These are phyloP conservation scores for Aphanomyces euteiches DNA, from an alignment of 352 stramenopile genomes.

Conservation along the genomic window DNA sequence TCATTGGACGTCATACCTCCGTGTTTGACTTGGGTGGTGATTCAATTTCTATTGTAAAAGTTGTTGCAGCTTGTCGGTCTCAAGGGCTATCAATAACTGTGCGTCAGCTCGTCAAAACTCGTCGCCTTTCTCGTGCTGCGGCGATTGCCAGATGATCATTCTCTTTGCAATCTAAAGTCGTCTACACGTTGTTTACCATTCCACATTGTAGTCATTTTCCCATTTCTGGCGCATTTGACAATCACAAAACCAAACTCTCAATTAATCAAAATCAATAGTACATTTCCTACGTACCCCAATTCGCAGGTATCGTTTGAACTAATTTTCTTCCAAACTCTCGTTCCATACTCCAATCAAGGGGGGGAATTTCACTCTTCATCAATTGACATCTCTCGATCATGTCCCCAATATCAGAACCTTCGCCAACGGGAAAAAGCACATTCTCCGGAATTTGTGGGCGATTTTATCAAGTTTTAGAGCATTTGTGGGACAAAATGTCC, in stretches of 20 bases:
- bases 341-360: slow-evolving; percentile 1
- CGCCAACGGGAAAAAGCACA: neutral
- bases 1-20: slow-evolving; percentile 50
- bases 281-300: slow-evolving; percentile 3
- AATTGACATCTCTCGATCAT: slow-evolving; percentile 2
- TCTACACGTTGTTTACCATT: too few species aligned
- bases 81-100: neutral
- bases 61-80: slow-evolving; percentile 3
- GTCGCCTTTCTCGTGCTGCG: too few species aligned
- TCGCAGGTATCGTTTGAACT: neutral
- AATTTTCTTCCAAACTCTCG: slow-evolving; percentile 4
- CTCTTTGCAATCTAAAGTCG: too few species aligned
- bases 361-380: neutral
- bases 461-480: too few species aligned
- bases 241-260: neutral
- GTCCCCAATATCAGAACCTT: slow-evolving; percentile 1
- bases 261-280: neutral
- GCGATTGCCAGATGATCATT: too few species aligned
- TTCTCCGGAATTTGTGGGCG: neutral
- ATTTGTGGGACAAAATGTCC: too few species aligned
- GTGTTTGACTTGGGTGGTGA: slow-evolving; percentile 86
- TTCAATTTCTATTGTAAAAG: slow-evolving; percentile 10
- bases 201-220: too few species aligned
- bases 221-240: too few species aligned
- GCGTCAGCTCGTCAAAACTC: neutral